Percentiles rank a stretch among this genome's conserved stretches.
Conservation (phyloP, 352 stramenopile species). For the Globisporangium sylvaticum region DNA sequence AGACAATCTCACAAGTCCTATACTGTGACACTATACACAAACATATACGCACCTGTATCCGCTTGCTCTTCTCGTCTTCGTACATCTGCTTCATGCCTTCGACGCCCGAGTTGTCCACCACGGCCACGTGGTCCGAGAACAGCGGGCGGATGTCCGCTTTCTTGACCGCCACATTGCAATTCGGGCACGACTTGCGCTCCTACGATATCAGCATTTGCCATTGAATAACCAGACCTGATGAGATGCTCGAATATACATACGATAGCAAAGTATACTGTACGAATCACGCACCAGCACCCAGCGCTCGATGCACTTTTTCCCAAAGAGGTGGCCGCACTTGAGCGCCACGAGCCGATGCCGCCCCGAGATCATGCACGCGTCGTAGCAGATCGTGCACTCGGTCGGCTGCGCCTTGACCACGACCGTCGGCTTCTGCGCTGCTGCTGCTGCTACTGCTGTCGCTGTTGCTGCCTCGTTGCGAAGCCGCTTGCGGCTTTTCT, state of each 20-base stretch:
- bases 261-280: too few species aligned
- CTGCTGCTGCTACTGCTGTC: background rate
- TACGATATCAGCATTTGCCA: too few species aligned
- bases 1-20: too few species aligned
- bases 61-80: constrained; percentile 46
- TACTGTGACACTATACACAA: background rate
- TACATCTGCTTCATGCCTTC: constrained; percentile 58
- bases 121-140: constrained; percentile 68
- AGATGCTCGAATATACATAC: too few species aligned
- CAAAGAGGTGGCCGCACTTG: constrained; percentile 75
- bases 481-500: constrained; percentile 1
- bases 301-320: constrained; percentile 70
- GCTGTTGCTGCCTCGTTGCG: background rate
- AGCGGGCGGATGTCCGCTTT: constrained; percentile 52
- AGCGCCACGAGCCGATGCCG: constrained; percentile 70
- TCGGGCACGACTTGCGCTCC: constrained; percentile 60
- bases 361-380: constrained; percentile 52
- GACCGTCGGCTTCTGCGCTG: constrained; percentile 5
- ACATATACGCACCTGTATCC: constrained; percentile 26
- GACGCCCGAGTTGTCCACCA: constrained; percentile 69
- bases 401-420: constrained; percentile 44
- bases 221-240: too few species aligned
- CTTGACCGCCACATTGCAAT: constrained; percentile 49
- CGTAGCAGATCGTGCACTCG: constrained; percentile 77
- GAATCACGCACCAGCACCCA: constrained; percentile 36